Evolutionary conservation across 306 rosid genomes (phyloP).

Genomic region (Begonia loranthoides): DNA sequence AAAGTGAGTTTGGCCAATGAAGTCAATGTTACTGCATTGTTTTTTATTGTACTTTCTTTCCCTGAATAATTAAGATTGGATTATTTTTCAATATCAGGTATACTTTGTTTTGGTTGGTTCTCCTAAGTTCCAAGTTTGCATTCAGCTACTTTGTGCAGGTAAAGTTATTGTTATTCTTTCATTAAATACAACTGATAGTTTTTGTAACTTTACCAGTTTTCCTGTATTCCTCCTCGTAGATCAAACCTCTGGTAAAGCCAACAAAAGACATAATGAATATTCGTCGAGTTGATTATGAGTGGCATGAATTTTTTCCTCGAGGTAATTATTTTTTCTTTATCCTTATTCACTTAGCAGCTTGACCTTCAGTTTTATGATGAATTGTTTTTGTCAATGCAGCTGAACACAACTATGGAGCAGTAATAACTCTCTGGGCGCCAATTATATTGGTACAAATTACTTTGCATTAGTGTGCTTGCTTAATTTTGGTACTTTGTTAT

Average conservation of each 20-base stretch:
- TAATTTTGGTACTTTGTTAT: conserved; percentile 11
- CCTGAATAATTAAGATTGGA: conserved; percentile 10
- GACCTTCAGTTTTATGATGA: conserved; percentile 15
- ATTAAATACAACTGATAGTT: too few relatives aligned
- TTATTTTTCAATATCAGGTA: conserved; percentile 45
- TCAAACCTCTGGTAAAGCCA: conserved; percentile 79
- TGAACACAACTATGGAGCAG: conserved; percentile 57
- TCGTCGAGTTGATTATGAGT: conserved; percentile 40
- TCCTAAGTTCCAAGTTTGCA: conserved; percentile 57
- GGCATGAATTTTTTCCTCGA: conserved; percentile 90
- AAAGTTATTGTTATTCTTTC: too few relatives aligned
- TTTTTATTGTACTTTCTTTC: neutral
- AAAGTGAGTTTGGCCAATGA: conserved; percentile 48
- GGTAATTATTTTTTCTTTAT: conserved; percentile 22
- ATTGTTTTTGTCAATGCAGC: conserved; percentile 41
- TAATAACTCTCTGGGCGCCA: conserved; percentile 76
- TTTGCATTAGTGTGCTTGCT: neutral
- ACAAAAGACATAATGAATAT: conserved; percentile 81
- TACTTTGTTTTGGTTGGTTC: conserved; percentile 88
- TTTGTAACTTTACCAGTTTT: neutral
- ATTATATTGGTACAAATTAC: conserved; percentile 51
- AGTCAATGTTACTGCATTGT: conserved; percentile 6
- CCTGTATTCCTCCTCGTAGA: conserved; percentile 21
- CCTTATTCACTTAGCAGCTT: conserved; percentile 8
- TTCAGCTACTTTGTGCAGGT: conserved; percentile 84